Percentiles rank a stretch among this genome's conserved stretches.
These are phyloP conservation scores for Saccharomyces mikatae DNA, from an alignment of 805 yeast species.

Conservation along the genomic window DNA sequence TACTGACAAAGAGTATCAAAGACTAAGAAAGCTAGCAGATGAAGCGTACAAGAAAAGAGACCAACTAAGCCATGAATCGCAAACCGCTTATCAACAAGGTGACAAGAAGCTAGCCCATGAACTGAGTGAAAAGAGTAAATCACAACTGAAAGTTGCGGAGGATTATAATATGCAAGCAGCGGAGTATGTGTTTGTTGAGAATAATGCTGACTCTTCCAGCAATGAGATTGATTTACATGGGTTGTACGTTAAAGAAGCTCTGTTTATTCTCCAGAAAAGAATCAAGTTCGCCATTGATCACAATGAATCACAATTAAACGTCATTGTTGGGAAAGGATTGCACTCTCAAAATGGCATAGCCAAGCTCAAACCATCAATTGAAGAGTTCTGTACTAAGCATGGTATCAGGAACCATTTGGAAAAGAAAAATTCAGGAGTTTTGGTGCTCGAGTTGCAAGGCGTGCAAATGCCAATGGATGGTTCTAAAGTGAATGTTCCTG, in stretches of 20 bases:
- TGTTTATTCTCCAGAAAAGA: slow-evolving; percentile 63
- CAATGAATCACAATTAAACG: slow-evolving; percentile 56
- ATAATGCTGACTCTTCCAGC: slow-evolving; percentile 75
- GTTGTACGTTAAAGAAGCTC: slow-evolving; percentile 80
- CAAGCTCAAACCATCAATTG: slow-evolving; percentile 84
- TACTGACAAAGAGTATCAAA: slow-evolving; percentile 53
- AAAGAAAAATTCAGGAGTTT: slow-evolving; percentile 69
- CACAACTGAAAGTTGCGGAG: slow-evolving; percentile 54
- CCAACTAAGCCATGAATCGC: slow-evolving; percentile 57
- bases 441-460: slow-evolving; percentile 55
- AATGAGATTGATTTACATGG: slow-evolving; percentile 95
- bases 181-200: slow-evolving; percentile 76
- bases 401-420: slow-evolving; percentile 56
- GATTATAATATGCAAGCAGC: slow-evolving; percentile 74
- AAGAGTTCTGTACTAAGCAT: slow-evolving; percentile 62
- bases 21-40: slow-evolving; percentile 60
- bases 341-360: slow-evolving; percentile 80
- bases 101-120: slow-evolving; percentile 66
- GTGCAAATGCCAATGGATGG: slow-evolving; percentile 40
- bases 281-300: slow-evolving; percentile 53
- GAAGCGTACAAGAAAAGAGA: slow-evolving; percentile 50
- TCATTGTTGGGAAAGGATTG: slow-evolving; percentile 88
- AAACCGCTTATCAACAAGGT: slow-evolving; percentile 67
- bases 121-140: slow-evolving; percentile 61
- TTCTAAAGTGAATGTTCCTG: slow-evolving; percentile 5